Base-by-base conservation (phyloP, 73 alveolate species). In the Paramecium primaurelia region DNA sequence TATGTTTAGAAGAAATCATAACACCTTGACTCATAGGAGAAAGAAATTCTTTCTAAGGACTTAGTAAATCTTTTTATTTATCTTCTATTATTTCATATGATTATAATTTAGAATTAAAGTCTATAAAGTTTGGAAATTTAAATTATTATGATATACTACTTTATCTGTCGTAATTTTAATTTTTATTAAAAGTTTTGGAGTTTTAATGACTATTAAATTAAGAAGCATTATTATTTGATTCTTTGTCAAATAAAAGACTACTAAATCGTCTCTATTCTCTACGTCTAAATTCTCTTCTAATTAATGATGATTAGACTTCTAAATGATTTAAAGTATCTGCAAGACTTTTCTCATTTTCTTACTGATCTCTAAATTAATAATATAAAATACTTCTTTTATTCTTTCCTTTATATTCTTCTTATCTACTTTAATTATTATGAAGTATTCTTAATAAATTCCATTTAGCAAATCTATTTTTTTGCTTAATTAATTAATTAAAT, bases 211-310 rank as follows among this genome's bases (percentile, higher is more conserved):
- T 28, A 32, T 32, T 73, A 5, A 30, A 2, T 73, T 10, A 34
- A 1, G 87, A 20, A 11, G 87, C 18, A 22, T 44, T 73, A 14
- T 28, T 18, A 64, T 32, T 32, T 28, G 42, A 28, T 28, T 64
- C 84, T 12, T 34, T 64, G 12, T 64, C 84, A 28, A 64, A 28
- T 3, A 34, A 14, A 2, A 73, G 38, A 40, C 87, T 37, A 16
- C 87, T 73, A 68, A 73, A 73, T 73, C 87, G n/a, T 40, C 87
- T 34, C 40, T 73, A 73, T 22, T 73, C 87, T 34, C 36, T 34
- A 12, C 87, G 40, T 37, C 87, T 34, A 8, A 73, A 30, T 37
- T 73, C 87, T 73, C 47, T 73, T 37, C 59, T 73, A 6, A 73
- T 73, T 40, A 37, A 37, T 4, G 40, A 73, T 20, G 64, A 36